A percentile compares a stretch with the other conserved stretches of the same genome.
Conservation (phyloP, 2,329 filamentous ascomycete species). For the Diaporthe capsici region DNA sequence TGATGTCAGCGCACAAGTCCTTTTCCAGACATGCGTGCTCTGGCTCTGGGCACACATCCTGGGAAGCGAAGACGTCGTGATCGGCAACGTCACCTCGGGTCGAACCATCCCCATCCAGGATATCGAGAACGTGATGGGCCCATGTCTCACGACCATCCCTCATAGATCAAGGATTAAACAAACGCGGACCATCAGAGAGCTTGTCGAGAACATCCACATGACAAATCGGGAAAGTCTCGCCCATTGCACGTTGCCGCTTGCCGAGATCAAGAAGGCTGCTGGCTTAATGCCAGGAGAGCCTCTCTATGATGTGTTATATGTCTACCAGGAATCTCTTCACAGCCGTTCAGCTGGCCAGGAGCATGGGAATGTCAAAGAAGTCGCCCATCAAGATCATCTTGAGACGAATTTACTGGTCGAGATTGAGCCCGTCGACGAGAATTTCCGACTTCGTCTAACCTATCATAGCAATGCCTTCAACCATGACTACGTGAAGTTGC, state of each 20-base stretch:
- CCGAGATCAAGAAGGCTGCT: constrained; percentile 76
- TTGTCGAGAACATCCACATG: constrained; percentile 75
- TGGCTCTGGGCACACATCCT: constrained; percentile 76
- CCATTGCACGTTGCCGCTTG: constrained; percentile 74
- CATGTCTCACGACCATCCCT: constrained; percentile 83
- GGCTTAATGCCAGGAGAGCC: constrained; percentile 66
- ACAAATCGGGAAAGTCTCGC: constrained; percentile 76
- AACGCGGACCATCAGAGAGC: constrained; percentile 67
- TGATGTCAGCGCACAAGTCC: constrained; percentile 74
- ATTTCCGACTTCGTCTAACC: constrained; percentile 61
- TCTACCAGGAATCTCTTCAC: constrained; percentile 84
- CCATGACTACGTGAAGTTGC: constrained; percentile 63
- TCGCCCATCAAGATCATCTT: constrained; percentile 76
- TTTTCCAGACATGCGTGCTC: constrained; percentile 81
- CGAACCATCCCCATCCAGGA: constrained; percentile 78
- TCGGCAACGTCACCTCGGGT: constrained; percentile 88
- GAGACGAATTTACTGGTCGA: constrained; percentile 85
- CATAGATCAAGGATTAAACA: constrained; percentile 73
- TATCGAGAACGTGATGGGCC: constrained; percentile 83
- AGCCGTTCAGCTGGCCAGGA: constrained; percentile 44
- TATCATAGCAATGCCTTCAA: constrained; percentile 66
- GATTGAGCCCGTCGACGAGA: constrained; percentile 71
- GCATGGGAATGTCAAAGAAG: constrained; percentile 61
- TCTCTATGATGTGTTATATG: constrained; percentile 84
- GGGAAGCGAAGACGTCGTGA: constrained; percentile 75